A percentile compares a stretch with the other conserved stretches of the same genome.
Evolutionary conservation across 257 asterid species (phyloP).

Genomic region (Solanum piurae): DNA sequence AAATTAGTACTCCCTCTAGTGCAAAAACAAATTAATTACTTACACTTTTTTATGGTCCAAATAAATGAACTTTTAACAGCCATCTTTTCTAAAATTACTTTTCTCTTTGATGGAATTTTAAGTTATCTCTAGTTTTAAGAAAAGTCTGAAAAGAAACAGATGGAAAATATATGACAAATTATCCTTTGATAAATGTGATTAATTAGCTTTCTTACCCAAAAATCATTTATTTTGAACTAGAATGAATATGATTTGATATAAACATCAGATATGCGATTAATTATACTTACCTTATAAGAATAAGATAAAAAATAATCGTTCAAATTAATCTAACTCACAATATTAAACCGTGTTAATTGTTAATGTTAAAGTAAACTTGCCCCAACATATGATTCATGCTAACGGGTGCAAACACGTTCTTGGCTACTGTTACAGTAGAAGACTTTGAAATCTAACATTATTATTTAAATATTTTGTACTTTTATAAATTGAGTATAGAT

Average conservation of each 20-base stretch:
- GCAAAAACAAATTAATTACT: background rate
- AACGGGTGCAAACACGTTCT: background rate
- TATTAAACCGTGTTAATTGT: background rate
- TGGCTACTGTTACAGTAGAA: background rate
- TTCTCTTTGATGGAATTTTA: background rate
- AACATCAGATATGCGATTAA: background rate
- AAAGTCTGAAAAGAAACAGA: background rate
- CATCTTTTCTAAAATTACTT: background rate
- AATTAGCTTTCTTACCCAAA: background rate
- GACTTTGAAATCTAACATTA: background rate
- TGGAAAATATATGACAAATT: background rate
- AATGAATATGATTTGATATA: background rate
- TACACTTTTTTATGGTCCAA: background rate
- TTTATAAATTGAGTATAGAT: background rate
- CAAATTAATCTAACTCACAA: background rate
- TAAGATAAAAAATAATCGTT: background rate
- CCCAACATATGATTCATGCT: background rate
- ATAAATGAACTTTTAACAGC: background rate
- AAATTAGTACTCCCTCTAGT: background rate
- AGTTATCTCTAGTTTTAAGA: background rate
- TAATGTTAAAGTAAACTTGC: background rate
- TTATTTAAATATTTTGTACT: background rate
- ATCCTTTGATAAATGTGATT: background rate
- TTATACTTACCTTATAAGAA: too few relatives aligned
- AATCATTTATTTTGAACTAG: background rate